Evolutionary conservation across 2,329 filamentous ascomycete genomes (phyloP), one percentile per base, ranked within the genome.

Genomic region (Nigrospora sphaerica): DNA sequence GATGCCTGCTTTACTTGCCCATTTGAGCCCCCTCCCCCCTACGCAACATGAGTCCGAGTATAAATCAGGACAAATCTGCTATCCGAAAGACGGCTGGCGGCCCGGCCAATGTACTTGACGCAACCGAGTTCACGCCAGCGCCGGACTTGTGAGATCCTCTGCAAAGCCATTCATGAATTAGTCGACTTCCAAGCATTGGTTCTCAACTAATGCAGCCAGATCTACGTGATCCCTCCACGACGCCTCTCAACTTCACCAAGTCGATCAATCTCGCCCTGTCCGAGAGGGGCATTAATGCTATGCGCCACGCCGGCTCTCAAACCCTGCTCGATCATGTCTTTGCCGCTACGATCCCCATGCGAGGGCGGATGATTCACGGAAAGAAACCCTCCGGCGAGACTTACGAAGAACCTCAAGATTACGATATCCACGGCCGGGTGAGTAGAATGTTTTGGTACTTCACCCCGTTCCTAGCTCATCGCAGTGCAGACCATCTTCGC

Each of bases 241-340:
- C 83, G 31, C 91, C 92, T 3, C 75, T 97, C 50, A 96, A 96
- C 67, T 96, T 96, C 62, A 95, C 91, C 50, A 95, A 90, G 65
- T 97, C 93, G n/a, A 98, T 98, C 72, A 98, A 98, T 62, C 71
- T 98, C 46, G 92, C 93, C 18, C 74, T 98, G 1, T 97, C 93
- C 0, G 91, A 97, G 63, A 83, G 93, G 48, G 93, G 93, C 32
- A 91, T 97, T 63, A 87, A 93, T 64, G 88, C 92, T 18, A 84
- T 98, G 68, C 78, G 80, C 44, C 73, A 86, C 56, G 81, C 87
- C 2, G 79, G 81, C 23, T 77, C 83, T 32, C 69, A 80, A 3
- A 76, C 74, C 3, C 76, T 97, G 33, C 71, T 95, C 32, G 76
- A 91, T 12, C 75, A 82, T 55, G 81, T 97, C 32, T 75, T 95